Evolutionary conservation across 148 eudicot species (phyloP).

Genomic region (Chenopodium formosanum): DNA sequence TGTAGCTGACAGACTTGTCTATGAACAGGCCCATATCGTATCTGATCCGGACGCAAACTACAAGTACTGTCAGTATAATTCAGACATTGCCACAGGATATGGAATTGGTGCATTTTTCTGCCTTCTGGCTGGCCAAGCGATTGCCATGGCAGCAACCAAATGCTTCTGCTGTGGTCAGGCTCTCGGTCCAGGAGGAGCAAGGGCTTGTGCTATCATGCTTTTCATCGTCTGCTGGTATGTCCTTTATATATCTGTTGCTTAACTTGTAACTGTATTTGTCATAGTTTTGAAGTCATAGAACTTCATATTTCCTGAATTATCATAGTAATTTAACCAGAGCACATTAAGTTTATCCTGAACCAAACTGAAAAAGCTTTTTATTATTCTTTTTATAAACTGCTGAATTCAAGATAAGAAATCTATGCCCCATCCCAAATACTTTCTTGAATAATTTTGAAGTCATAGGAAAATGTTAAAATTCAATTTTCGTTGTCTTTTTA

Average conservation of each 20-base stretch:
- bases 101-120: constrained; percentile 85
- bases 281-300: neutral
- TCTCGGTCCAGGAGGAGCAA: constrained; percentile 71
- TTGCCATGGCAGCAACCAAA: constrained; percentile 64
- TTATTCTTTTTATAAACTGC: neutral
- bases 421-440: neutral
- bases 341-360: neutral
- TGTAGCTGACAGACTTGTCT: neutral
- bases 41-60: constrained; percentile 44
- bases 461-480: neutral
- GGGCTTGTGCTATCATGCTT: constrained; percentile 82
- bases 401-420: neutral
- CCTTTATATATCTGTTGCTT: neutral
- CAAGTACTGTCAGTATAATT: constrained; percentile 64
- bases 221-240: constrained; percentile 87
- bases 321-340: neutral
- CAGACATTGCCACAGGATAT: constrained; percentile 78
- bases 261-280: neutral
- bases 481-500: neutral
- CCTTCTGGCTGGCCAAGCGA: constrained; percentile 62
- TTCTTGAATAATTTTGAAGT: neutral
- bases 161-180: constrained; percentile 91
- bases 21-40: constrained; percentile 43
- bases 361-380: neutral
- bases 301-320: too few species aligned